Evolutionary conservation across 495 filamentous ascomycete species (phyloP), one percentile per base, ranked within the genome.

Genomic region (Usnea hakonensis): DNA sequence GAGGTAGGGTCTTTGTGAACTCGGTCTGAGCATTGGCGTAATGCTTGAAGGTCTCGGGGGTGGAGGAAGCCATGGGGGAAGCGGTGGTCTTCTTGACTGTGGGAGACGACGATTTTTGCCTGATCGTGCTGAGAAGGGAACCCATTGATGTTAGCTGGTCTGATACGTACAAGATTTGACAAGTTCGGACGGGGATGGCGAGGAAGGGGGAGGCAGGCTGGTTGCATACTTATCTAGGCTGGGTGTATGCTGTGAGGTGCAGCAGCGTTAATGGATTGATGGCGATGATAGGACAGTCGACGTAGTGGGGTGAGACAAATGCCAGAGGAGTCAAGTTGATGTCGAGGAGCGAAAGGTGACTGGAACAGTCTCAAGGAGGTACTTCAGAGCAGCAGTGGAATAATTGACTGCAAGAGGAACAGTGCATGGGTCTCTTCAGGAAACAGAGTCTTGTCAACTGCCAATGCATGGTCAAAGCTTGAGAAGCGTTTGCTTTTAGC

Each of bases 21-120:
- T 77, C 79, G 21, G 77, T 80, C 69, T 88, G 85, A 6, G 85
- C 85, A 66, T 83, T 76, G 41, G 78, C 69, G 70, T 79, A 84
- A 68, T 89, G 80, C 35, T 72, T 78, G 71, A 83, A 77, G 32
- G 60, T 19, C 67, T 66, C 50, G 52, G 56, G 50, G 35, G 33
- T 23, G 63, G 70, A 57, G 40, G 65, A 65, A 17, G 46, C 52
- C 58, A 64, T 67, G 8, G 58, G 26, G 19, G 60, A 17, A 16
- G 44, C 38, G 28, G 58, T 32, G 30, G n/a, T 21, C 43, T 65
- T 63, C 19, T 65, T 32, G 30, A 8, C 36, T 10, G 55, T 28
- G 8, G 61, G 43, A 8, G 64, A 40, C 41, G 68, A 41, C 61
- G 28, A 23, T 13, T 59, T 33, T 43, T 57, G 30, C 14, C 40